phyloP scores from a whole-genome alignment of 768 basidiomycete species.

The Rhodotorula kratochvilovae region DNA sequence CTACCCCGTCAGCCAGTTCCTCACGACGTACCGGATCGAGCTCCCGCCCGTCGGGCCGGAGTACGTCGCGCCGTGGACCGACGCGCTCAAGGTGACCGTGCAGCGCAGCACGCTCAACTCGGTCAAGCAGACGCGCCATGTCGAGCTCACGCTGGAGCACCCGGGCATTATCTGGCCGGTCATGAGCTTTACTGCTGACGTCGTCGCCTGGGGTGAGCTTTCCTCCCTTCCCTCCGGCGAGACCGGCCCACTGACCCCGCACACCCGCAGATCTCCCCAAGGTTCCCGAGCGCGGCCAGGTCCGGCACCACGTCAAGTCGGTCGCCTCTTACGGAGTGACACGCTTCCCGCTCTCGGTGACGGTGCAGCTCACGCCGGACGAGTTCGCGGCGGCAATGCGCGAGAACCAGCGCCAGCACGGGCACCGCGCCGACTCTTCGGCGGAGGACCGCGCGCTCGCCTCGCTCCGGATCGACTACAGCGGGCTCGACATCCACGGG shows the following conservation, averaged over 20 bases:
- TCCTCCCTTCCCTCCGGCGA: not conserved
- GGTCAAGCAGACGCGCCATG: conserved; percentile 60
- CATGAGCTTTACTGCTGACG: conserved; percentile 85
- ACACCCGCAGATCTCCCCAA: conserved; percentile 46
- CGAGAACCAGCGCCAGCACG: conserved; percentile 36
- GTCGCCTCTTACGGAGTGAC: conserved; percentile 68
- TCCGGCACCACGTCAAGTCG: conserved; percentile 76
- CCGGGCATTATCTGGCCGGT: conserved; percentile 81
- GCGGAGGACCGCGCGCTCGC: conserved; percentile 30
- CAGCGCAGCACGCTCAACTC: conserved; percentile 58
- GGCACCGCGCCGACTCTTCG: conserved; percentile 41
- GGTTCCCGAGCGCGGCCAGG: conserved; percentile 65
- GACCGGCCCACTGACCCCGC: not conserved
- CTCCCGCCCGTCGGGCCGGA: conserved; percentile 51
- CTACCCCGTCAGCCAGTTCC: conserved; percentile 55
- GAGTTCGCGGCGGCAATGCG: conserved; percentile 32
- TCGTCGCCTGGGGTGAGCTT: conserved; percentile 63
- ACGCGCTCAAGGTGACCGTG: conserved; percentile 53
- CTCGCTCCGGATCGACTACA: conserved; percentile 65
- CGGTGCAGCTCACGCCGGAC: conserved; percentile 55
- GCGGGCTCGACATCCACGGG: conserved; percentile 67
- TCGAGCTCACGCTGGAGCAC: conserved; percentile 68
- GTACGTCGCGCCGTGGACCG: conserved; percentile 57
- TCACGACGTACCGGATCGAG: conserved; percentile 75
- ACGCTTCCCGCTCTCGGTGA: conserved; percentile 67